Conservation (phyloP, 495 filamentous ascomycete genomes). For the Tuber melanosporum region DNA sequence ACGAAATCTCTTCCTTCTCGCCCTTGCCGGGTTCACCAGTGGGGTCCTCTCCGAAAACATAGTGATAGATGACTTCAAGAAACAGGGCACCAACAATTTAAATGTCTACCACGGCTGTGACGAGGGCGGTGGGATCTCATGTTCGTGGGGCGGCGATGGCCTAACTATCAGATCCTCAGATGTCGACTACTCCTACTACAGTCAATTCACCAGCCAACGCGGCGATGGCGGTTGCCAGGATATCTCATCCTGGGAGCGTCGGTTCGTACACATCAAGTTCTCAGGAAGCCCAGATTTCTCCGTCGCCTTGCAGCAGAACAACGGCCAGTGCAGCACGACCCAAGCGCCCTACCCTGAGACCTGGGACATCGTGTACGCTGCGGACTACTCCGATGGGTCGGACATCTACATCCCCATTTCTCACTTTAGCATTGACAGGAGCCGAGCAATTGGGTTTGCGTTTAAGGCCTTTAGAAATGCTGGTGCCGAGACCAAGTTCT, state of each 20-base stretch:
- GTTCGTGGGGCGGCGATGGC: constrained; percentile 45
- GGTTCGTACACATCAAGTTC: constrained; percentile 65
- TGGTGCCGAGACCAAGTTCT: constrained; percentile 49
- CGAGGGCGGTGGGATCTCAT: constrained; percentile 52
- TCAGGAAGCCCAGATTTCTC: constrained; percentile 59
- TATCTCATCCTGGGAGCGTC: constrained; percentile 50
- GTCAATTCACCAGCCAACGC: constrained; percentile 48
- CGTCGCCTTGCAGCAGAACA: constrained; percentile 66
- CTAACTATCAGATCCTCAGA: constrained; percentile 59
- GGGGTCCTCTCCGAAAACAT: constrained; percentile 30
- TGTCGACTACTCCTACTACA: constrained; percentile 64
- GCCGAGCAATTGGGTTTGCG: constrained; percentile 56
- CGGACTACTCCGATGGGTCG: constrained; percentile 52
- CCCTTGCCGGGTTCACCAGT: neutral
- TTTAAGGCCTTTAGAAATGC: constrained; percentile 62
- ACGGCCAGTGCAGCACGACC: constrained; percentile 52
- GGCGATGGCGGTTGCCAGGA: constrained; percentile 54
- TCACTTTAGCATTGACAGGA: constrained; percentile 63
- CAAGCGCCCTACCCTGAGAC: constrained; percentile 62
- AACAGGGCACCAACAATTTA: constrained; percentile 53
- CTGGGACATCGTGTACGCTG: constrained; percentile 65
- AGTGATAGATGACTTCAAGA: constrained; percentile 62
- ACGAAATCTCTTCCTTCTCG: constrained; percentile 16
- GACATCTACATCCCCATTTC: constrained; percentile 69
- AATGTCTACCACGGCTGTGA: constrained; percentile 66